Base-by-base conservation (phyloP, 139 green algal species). In the Asterochloris sp. region DNA sequence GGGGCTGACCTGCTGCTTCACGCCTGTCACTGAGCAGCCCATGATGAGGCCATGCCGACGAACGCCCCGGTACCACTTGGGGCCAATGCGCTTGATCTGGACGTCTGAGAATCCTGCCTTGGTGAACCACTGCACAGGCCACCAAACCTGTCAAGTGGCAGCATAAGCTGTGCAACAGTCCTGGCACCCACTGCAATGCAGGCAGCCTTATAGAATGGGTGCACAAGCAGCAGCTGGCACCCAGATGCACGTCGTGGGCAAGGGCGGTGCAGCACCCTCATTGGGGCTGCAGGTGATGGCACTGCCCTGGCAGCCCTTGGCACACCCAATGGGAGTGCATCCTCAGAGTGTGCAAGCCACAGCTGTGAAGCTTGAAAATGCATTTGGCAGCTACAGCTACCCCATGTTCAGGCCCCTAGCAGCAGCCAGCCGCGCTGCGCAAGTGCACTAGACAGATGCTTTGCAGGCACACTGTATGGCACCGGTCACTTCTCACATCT, bases 11-110 rank as follows among this genome's bases (percentile, higher is more conserved):
- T 91, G 89, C 16, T 90, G 85, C 81, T 98, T 98, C 19, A 89
- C 81, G 12, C 96, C 96, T 0, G 95, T 98, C 61, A 98, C 96
- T 62, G 90, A 96, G 93, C 96, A 98, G 76, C 96, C 96, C 96
- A 98, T 98, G 92, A 98, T 98, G 80, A 98, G 90, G 15, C 96
- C 96, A 81, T 98, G 96, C 14, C 94, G 87, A 26, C 96, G 83
- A 76, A 97, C 94, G 2, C 96, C 96, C n/a, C 96, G 88, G 90
- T 98, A 98, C 96, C 96, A 98, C 62, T 87, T 94, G 62, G 96
- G 96, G 2, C 96, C 96, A 74, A 98, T 98, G 74, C 96, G 90
- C 76, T 92, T 97, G 62, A 98, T 91, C 88, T 98, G 89, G 14
- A 98, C 89, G 84, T 98, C 94, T 11, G 67, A 79, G 76, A 98